Conservation (phyloP, 1,284 basidiomycete species). For the Pyrrhoderma noxium region DNA sequence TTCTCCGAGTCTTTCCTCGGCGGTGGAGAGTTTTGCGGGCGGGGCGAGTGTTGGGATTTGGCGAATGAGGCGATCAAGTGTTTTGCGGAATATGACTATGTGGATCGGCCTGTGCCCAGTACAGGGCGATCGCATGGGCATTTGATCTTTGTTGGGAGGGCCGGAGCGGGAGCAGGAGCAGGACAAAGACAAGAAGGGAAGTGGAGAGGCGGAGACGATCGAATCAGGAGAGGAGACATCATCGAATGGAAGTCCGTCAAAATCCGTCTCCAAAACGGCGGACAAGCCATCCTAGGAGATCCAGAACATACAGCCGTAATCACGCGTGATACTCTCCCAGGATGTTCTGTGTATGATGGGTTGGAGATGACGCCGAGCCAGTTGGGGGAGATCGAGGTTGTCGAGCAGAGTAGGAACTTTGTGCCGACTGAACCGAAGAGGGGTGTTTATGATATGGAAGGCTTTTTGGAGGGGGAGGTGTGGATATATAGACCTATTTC, state of each 20-base stretch:
- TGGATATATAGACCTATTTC: constrained; percentile 36
- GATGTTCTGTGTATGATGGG: constrained; percentile 20
- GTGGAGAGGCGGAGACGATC: constrained; percentile 48
- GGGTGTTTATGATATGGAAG: constrained; percentile 26
- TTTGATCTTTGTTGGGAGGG: constrained; percentile 41
- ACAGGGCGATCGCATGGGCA: constrained; percentile 48
- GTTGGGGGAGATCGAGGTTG: constrained; percentile 29
- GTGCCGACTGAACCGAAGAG: constrained; percentile 24
- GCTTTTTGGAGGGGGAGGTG: constrained; percentile 31
- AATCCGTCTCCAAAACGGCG: constrained; percentile 22
- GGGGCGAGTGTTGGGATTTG: constrained; percentile 56
- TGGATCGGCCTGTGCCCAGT: constrained; percentile 41
- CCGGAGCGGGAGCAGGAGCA: too few species aligned
- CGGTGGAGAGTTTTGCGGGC: constrained; percentile 37
- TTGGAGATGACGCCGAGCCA: constrained; percentile 16
- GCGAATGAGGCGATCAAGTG: constrained; percentile 44
- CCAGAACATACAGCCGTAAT: constrained; percentile 36
- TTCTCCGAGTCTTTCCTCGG: constrained; percentile 43
- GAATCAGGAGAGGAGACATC: constrained; percentile 47
- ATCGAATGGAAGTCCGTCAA: constrained; percentile 43
- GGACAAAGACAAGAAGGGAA: constrained; percentile 32
- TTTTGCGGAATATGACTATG: constrained; percentile 36
- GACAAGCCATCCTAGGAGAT: constrained; percentile 27
- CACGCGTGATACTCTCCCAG: constrained; percentile 25
- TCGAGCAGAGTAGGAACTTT: constrained; percentile 29